These are phyloP conservation scores for Solanum megistacrolobum DNA, from an alignment of 257 asterid genomes.

Conservation along the genomic window DNA sequence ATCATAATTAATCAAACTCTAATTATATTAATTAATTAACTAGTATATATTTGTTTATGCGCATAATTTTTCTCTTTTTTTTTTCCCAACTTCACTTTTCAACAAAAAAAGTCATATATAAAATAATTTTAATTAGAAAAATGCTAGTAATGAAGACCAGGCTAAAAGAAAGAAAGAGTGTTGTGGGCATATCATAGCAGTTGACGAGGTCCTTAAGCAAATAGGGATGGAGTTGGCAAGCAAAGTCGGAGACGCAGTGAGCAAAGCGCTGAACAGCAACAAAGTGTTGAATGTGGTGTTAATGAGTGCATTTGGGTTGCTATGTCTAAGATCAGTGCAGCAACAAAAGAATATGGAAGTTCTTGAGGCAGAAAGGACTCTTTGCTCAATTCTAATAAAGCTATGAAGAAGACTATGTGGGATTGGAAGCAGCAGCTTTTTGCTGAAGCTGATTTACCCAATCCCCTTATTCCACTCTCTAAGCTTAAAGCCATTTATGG, in stretches of 20 bases:
- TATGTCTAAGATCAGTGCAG: conserved; percentile 37
- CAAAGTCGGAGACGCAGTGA: conserved; percentile 14
- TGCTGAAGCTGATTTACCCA: conserved; percentile 30
- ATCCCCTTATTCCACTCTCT: conserved; percentile 50
- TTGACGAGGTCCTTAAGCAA: no score
- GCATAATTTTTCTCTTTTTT: no score
- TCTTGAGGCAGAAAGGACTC: conserved; percentile 51
- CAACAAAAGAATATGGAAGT: conserved; percentile 44
- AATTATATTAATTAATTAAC: no score
- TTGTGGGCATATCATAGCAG: not conserved
- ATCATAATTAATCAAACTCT: no score
- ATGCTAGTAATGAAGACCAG: not conserved
- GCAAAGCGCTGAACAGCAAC: conserved; percentile 51
- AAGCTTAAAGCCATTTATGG: conserved; percentile 76
- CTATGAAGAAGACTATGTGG: conserved; percentile 55
- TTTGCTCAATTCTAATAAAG: conserved; percentile 41
- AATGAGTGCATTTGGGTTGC: conserved; percentile 32
- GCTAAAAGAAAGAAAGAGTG: not conserved
- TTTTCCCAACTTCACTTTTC: no score
- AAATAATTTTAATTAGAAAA: no score
- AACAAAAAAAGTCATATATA: no score
- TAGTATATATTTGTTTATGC: no score
- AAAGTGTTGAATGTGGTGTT: conserved; percentile 39
- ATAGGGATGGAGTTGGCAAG: conserved; percentile 27
- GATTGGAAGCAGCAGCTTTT: conserved; percentile 77